Evolutionary conservation across 2,329 filamentous ascomycete genomes (phyloP).

Genomic region (Mycosphaerella arachidis): DNA sequence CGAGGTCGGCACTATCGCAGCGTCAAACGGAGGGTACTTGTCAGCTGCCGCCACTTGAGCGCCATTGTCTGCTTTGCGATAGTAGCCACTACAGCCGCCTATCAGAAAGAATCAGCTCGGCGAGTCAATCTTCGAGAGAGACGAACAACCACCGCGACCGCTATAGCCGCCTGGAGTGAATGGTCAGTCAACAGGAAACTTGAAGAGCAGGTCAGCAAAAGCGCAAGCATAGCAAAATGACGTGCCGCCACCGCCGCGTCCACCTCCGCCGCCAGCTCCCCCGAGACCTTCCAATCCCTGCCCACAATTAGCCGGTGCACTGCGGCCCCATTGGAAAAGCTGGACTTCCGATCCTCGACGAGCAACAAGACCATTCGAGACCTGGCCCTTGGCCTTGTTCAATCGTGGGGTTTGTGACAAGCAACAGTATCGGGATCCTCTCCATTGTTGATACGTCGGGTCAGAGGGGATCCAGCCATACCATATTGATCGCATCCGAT

Average conservation of each 20-base stretch:
- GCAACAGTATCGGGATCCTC: conserved; percentile 5
- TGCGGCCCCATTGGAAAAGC: not conserved
- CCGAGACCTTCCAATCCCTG: not conserved
- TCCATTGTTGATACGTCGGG: not conserved
- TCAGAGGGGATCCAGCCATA: conserved; percentile 1
- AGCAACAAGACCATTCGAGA: not conserved
- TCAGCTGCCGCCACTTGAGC: too few relatives aligned
- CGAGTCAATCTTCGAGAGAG: too few relatives aligned
- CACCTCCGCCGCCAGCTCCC: not conserved
- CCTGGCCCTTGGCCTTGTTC: conserved; percentile 1
- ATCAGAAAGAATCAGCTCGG: not conserved
- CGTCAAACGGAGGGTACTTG: too few relatives aligned
- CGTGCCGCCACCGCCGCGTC: too few relatives aligned
- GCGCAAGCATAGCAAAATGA: too few relatives aligned
- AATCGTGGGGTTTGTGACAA: not conserved
- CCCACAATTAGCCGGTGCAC: not conserved
- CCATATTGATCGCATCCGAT: conserved; percentile 1
- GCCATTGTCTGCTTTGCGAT: not conserved
- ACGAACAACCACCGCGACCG: not conserved
- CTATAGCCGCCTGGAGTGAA: too few relatives aligned
- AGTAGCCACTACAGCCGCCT: not conserved
- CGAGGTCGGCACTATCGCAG: too few relatives aligned
- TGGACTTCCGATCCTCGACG: not conserved
- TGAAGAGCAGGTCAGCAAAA: too few relatives aligned
- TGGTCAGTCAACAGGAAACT: too few relatives aligned